Evolutionary conservation across 164 flowering plant genomes (phyloP), one percentile per base, ranked within the genome.

Genomic region (Taxillus chinensis): DNA sequence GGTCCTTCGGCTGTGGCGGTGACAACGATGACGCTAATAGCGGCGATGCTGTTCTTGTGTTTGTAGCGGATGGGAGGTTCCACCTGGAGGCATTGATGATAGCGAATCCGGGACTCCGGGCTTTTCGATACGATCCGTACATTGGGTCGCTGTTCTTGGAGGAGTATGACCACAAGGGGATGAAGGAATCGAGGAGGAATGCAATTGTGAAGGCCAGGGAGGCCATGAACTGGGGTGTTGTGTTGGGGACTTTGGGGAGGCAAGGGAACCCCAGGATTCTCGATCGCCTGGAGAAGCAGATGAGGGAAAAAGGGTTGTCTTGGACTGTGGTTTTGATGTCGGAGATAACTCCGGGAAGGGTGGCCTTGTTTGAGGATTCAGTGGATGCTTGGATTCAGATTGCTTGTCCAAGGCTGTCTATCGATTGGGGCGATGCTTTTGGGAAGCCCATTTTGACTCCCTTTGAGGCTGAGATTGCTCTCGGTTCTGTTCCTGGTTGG

Each of bases 351-450:
- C 99, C 97, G 9, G 55, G 72, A 4, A 78, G 86, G 72, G 68
- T 93, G 67, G 79, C 73, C 3, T 68, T 93, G 73, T 93, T 93
- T 74, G 96, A 77, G 50, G 97, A 89, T 8, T 85, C 91, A 4
- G 77, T 93, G 10, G 97, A 90, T 79, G 99, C 97, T 69, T 93
- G 99, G 99, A 73, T 93, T 60, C 99, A 93, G 66, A 84, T 93
- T 67, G 99, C 97, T 16, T 93, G 99, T 61, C 99, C 99, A 9
- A 67, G 97, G 59, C 80, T 90, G 13, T 93, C 99, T 0, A 90
- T 93, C 70, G 99, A 90, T 65, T 93, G 99, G 99, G 97, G 99
- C 0, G 99, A 93, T 64, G 95, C 95, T 0, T 93, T 89, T 73
- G 46, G 0, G 39, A 90, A 83, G 77, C 99, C 99, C 2, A 69